A percentile compares a stretch with the other conserved stretches of the same genome.
These are phyloP conservation scores for Backusella tuberculispora DNA, from an alignment of 192 early-diverging fungal species.

Conservation along the genomic window DNA sequence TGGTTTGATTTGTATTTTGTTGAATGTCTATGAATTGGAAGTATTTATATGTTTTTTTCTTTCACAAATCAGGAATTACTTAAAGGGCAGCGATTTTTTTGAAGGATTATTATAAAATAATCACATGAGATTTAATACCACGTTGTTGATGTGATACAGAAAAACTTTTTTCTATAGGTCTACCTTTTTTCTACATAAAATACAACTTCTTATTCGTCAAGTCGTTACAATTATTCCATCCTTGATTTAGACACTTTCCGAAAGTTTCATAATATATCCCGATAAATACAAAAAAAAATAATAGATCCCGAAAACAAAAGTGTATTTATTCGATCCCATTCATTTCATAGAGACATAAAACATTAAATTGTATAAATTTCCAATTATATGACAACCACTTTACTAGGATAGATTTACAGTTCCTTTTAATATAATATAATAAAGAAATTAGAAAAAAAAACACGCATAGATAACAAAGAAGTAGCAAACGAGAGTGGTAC, in stretches of 20 bases:
- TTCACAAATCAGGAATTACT: not conserved
- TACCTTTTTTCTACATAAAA: constrained; percentile 5
- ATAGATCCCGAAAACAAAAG: not conserved
- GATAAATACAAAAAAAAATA: not conserved
- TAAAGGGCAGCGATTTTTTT: not conserved
- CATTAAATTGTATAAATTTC: no score
- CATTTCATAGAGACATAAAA: not conserved
- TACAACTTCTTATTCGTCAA: not conserved
- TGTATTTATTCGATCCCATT: not conserved
- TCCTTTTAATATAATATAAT: no score
- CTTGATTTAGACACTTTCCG: constrained; percentile 4
- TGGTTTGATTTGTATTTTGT: not conserved
- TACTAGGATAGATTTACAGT: no score
- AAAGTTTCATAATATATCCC: no score
- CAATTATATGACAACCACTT: no score
- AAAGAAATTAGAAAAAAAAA: not conserved
- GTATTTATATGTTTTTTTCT: not conserved
- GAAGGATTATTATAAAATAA: not conserved
- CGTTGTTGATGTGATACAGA: not conserved
- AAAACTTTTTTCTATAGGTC: not conserved
- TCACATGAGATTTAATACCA: constrained; percentile 7
- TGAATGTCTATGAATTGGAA: not conserved
- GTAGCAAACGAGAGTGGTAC: not conserved
- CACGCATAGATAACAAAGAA: not conserved
- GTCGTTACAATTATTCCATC: not conserved